Percentiles rank a stretch among this genome's conserved stretches.
These are phyloP conservation scores for Proliferodiscus dingleyae DNA, from an alignment of 2,329 filamentous ascomycete species.

Conservation along the genomic window DNA sequence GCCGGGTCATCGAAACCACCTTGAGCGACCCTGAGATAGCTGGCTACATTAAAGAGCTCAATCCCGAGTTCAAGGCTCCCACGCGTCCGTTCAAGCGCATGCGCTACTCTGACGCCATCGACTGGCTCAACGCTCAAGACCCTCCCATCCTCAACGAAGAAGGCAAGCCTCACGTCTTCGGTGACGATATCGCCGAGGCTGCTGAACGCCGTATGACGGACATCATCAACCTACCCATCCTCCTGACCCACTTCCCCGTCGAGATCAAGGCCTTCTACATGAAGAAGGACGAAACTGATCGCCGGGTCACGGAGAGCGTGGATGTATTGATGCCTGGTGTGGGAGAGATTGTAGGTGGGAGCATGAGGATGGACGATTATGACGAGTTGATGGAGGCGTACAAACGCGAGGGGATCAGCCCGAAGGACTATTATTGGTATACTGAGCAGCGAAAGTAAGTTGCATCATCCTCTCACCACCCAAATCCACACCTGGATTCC, in stretches of 20 bases:
- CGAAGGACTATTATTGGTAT: constrained; percentile 95
- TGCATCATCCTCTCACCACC: neutral
- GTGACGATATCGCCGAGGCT: constrained; percentile 96
- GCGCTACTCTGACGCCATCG: constrained; percentile 89
- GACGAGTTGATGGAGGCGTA: constrained; percentile 88
- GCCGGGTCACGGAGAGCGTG: constrained; percentile 85
- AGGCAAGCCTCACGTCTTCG: constrained; percentile 81
- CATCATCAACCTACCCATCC: constrained; percentile 89
- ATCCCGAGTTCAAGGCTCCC: constrained; percentile 83
- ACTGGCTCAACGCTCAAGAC: constrained; percentile 85
- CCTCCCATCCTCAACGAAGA: constrained; percentile 83
- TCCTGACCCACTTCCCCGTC: constrained; percentile 93
- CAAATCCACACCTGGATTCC: too few relatives aligned
- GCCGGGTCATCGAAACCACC: constrained; percentile 61
- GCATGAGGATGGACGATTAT: constrained; percentile 91
- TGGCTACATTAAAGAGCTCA: constrained; percentile 74
- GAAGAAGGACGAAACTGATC: constrained; percentile 77
- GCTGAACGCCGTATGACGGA: constrained; percentile 97
- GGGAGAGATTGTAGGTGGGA: constrained; percentile 93
- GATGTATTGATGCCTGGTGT: constrained; percentile 86
- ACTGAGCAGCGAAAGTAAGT: constrained; percentile 86
- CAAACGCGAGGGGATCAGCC: constrained; percentile 77
- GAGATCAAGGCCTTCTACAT: constrained; percentile 99
- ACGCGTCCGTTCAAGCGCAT: constrained; percentile 87
- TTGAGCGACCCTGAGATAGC: constrained; percentile 70